Conservation (phyloP, 805 yeast species). For the Saccharomycopsis sp. region DNA sequence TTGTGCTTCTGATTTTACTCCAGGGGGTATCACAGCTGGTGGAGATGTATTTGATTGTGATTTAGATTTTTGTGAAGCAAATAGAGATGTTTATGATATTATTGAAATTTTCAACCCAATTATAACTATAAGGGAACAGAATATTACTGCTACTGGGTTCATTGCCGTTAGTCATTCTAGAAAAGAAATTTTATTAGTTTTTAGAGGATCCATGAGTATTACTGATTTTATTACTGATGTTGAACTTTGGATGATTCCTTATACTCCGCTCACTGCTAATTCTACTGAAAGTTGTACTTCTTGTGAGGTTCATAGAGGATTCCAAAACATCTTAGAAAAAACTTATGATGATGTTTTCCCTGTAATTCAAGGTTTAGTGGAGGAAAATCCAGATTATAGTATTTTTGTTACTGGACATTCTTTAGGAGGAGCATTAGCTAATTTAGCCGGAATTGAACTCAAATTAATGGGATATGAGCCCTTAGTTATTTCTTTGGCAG, state of each 20-base stretch:
- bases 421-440: constrained; percentile 63
- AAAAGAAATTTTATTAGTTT: constrained; percentile 37
- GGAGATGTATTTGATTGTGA: constrained; percentile 6
- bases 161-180: constrained; percentile 38
- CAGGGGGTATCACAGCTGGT: constrained; percentile 1
- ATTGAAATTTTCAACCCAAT: constrained; percentile 10
- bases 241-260: constrained; percentile 25
- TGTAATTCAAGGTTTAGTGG: constrained; percentile 26
- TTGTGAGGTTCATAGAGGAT: constrained; percentile 60
- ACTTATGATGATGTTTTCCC: constrained; percentile 24
- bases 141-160: constrained; percentile 38
- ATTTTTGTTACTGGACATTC: constrained; percentile 64
- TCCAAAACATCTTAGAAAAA: constrained; percentile 33
- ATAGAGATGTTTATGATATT: constrained; percentile 6
- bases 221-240: constrained; percentile 58
- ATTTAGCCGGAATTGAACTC: constrained; percentile 53
- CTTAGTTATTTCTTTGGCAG: constrained; percentile 47
- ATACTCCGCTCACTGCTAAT: constrained; percentile 18
- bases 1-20: constrained; percentile 1
- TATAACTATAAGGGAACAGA: neutral
- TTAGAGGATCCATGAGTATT: constrained; percentile 53
- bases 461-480: constrained; percentile 43
- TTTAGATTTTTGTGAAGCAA: constrained; percentile 10
- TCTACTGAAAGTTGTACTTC: constrained; percentile 31
- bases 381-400: constrained; percentile 36